phyloP scores from a whole-genome alignment of 2,329 filamentous ascomycete genomes.

The Fusarium tanahbumbuense region DNA sequence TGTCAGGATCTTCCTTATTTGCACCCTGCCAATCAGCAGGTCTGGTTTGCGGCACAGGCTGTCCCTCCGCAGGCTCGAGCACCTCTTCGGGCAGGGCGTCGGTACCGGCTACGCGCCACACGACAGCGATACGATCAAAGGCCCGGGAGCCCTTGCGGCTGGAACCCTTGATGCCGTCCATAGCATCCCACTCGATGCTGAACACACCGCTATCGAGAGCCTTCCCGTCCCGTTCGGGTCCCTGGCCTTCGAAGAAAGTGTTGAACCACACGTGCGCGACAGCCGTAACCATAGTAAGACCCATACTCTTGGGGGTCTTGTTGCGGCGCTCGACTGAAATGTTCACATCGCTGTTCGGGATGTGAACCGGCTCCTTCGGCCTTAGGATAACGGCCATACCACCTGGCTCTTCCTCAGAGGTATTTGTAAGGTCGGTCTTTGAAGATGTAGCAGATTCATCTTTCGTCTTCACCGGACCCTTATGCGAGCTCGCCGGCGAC shows the following conservation, averaged over 20 bases:
- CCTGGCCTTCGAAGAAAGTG: slow-evolving; percentile 86
- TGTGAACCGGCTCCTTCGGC: slow-evolving; percentile 73
- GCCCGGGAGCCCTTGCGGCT: slow-evolving; percentile 83
- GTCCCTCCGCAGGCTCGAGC: slow-evolving; percentile 72
- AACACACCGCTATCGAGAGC: slow-evolving; percentile 75
- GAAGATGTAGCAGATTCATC: slow-evolving; percentile 36
- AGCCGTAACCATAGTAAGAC: slow-evolving; percentile 89
- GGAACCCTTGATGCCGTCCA: slow-evolving; percentile 96
- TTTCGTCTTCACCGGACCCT: slow-evolving; percentile 39
- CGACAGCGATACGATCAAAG: slow-evolving; percentile 83
- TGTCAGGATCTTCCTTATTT: slow-evolving; percentile 54
- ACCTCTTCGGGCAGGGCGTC: slow-evolving; percentile 52
- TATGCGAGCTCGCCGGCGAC: slow-evolving; percentile 36
- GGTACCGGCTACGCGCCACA: slow-evolving; percentile 73
- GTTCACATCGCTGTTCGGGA: slow-evolving; percentile 88
- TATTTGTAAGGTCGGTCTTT: slow-evolving; percentile 34
- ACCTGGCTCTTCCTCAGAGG: slow-evolving; percentile 62
- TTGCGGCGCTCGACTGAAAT: slow-evolving; percentile 90
- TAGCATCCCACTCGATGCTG: slow-evolving; percentile 69
- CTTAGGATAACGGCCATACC: slow-evolving; percentile 83
- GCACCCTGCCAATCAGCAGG: slow-evolving; percentile 81
- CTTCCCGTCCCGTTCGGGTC: slow-evolving; percentile 73
- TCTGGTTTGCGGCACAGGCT: slow-evolving; percentile 75
- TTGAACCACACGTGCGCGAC: slow-evolving; percentile 99
- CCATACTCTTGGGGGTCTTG: slow-evolving; percentile 79